Base-by-base conservation (phyloP, 768 basidiomycete species). In the Nidula microcarpa region DNA sequence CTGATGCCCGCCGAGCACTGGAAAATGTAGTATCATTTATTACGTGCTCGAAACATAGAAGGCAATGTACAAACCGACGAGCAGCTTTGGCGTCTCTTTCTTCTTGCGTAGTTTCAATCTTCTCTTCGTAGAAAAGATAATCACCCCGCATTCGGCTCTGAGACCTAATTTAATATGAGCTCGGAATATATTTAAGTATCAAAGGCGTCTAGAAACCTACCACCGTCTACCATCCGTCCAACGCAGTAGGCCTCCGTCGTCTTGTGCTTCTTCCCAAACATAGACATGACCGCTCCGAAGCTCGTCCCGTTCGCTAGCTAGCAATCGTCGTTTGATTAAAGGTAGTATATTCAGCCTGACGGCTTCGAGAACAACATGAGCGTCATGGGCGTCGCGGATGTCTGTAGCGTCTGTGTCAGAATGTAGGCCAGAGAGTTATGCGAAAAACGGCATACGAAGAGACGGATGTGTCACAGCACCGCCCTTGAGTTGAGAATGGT, bases 141-240 rank as follows among this genome's bases (percentile, higher is more conserved):
- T 88, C 89, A 17, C 85, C 88, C 23, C 87, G 75, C 89, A 91
- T 91, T 54, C 89, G 74, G 66, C 89, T 91, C 64, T 91, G 89
- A 1, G 89, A 91, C 88, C 89, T 90, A 34, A 13, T 14, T 9
- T 4, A 3, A 30, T 14, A n/a, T 30, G 51, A 23, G 35, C 23
- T 36, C 55, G 17, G 53, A 11, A 43, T 52, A 17, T 43, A 47
- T 51, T n/a, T 49, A 6, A 34, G 33, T 5, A 18, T 16, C 10
- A 7, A 30, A 43, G 8, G n/a, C 41, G 43, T 33, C 47, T 39
- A 33, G 34, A 50, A 30, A 18, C 52, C 46, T 65, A 84, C 89
- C 89, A 91, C 70, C 89, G 74, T 57, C 87, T 75, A 11, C 89
- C 89, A 63, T 91, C 89, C 14, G 89, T 91, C 89, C 89, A 91